Conservation (phyloP, 1,284 basidiomycete species). For the Fistulinella cinereoalba region DNA sequence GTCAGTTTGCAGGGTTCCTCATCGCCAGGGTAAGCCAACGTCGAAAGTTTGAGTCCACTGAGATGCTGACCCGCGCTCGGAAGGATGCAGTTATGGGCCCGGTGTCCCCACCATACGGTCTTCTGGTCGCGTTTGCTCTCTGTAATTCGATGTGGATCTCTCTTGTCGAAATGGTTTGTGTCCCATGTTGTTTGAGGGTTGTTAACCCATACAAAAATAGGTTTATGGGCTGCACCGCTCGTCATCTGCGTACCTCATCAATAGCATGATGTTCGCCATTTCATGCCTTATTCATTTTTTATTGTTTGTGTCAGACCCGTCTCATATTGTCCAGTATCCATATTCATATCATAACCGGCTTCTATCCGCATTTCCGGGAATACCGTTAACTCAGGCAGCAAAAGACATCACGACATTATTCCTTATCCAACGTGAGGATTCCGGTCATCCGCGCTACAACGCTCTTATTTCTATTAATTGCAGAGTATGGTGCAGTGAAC, state of each 20-base stretch:
- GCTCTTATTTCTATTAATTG: background rate
- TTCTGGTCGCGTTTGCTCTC: conserved; percentile 18
- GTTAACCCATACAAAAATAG: conserved; percentile 12
- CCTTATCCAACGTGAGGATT: conserved; percentile 23
- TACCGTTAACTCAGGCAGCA: conserved; percentile 12
- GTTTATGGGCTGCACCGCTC: conserved; percentile 17
- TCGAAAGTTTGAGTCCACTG: background rate
- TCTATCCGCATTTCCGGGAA: conserved; percentile 2
- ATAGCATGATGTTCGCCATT: conserved; percentile 19
- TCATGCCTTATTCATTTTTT: conserved; percentile 16
- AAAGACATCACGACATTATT: conserved; percentile 15
- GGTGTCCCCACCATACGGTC: conserved; percentile 1
- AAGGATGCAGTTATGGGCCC: conserved; percentile 17
- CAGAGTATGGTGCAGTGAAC: conserved; percentile 20
- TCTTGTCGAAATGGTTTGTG: conserved; percentile 26
- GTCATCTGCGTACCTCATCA: conserved; percentile 19
- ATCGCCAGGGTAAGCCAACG: conserved; percentile 17
- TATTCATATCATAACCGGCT: conserved; percentile 3
- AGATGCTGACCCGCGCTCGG: background rate
- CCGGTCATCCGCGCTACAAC: background rate
- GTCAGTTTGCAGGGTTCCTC: conserved; percentile 25
- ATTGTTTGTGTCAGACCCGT: conserved; percentile 9
- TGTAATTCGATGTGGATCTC: conserved; percentile 18
- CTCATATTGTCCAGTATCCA: conserved; percentile 3
- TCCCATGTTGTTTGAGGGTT: background rate